phyloP scores from a whole-genome alignment of 208 protist genomes.

The Acanthamoeba culbertsoni region DNA sequence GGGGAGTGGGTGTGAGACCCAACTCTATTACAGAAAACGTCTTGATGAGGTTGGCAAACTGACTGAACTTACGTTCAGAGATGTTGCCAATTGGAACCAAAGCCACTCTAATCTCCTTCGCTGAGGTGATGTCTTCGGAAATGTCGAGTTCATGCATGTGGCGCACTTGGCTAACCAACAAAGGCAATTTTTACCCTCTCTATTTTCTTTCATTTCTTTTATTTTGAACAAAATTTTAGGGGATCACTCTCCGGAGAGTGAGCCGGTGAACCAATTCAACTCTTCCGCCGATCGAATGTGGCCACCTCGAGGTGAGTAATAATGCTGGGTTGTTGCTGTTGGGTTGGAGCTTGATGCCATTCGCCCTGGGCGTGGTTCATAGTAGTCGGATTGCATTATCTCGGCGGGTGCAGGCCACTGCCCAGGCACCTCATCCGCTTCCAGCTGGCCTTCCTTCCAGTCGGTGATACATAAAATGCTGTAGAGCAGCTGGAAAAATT shows the following conservation, averaged over 20 bases:
- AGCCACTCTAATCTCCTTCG: slow-evolving; percentile 21
- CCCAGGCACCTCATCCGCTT: not conserved
- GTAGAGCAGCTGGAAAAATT: not conserved
- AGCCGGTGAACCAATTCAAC: too few species aligned
- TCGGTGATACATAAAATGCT: not conserved
- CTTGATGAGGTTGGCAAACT: slow-evolving; percentile 31
- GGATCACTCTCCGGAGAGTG: too few species aligned
- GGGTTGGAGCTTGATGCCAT: too few species aligned
- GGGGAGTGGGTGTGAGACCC: not conserved
- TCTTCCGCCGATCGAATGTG: too few species aligned
- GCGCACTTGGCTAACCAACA: not conserved
- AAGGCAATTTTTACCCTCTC: not conserved
- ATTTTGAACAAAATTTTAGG: too few species aligned
- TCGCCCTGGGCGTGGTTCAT: too few species aligned
- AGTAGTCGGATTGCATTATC: too few species aligned
- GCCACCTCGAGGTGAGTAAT: too few species aligned
- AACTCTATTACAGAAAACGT: slow-evolving; percentile 10
- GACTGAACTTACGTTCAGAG: slow-evolving; percentile 32
- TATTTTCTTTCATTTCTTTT: not conserved
- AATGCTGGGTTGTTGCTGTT: too few species aligned
- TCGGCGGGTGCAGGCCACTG: not conserved
- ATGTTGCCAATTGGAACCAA: slow-evolving; percentile 25
- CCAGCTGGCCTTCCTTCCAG: not conserved
- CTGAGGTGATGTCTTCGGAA: not conserved
- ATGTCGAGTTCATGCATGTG: slow-evolving; percentile 36